A percentile compares a stretch with the other conserved stretches of the same genome.
Conservation (phyloP, 768 basidiomycete genomes). For the Boletus edulis region DNA sequence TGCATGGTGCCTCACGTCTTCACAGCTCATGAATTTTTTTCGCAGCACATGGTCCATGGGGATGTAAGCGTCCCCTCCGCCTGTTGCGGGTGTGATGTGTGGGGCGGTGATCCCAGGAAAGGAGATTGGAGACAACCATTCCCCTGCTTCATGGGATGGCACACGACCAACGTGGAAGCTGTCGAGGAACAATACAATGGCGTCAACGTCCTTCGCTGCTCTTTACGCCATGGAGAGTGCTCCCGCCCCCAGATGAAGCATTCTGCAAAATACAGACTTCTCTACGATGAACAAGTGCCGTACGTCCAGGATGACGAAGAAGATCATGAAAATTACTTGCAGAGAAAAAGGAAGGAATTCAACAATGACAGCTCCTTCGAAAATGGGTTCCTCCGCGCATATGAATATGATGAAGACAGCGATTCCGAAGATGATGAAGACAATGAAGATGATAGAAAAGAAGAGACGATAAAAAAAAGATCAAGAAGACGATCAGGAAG, state of each 20-base stretch:
- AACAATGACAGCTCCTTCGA: too few species aligned
- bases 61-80: background rate
- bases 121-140: background rate
- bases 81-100: background rate
- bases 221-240: background rate
- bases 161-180: background rate
- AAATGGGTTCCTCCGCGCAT: too few species aligned
- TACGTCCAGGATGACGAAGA: background rate
- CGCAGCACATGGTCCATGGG: accelerated
- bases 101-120: background rate
- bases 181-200: conserved; percentile 7
- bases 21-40: accelerated
- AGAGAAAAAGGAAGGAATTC: background rate
- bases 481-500: too few species aligned
- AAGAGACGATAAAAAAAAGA: too few species aligned
- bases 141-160: conserved; percentile 4
- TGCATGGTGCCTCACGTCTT: conserved; percentile 1
- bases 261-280: background rate
- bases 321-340: background rate
- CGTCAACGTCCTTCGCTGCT: conserved; percentile 3
- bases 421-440: too few species aligned
- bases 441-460: too few species aligned
- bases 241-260: background rate
- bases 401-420: too few species aligned
- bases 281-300: background rate